A percentile compares a stretch with the other conserved stretches of the same genome.
These are phyloP conservation scores for Neodidymelliopsis sp. DNA, from an alignment of 2,329 filamentous ascomycete genomes.

Conservation along the genomic window DNA sequence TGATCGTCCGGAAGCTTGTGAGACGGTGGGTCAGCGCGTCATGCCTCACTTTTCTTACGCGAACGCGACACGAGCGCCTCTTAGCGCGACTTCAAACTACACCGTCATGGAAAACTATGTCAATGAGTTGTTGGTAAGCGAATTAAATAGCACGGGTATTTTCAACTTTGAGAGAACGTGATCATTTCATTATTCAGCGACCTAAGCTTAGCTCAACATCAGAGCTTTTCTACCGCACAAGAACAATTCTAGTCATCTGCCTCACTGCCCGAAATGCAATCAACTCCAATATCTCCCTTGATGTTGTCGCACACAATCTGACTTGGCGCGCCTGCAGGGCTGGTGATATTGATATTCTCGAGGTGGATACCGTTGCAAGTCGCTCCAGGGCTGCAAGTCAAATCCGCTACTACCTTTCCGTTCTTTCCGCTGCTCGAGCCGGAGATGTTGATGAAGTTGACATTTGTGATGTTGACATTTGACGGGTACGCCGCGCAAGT, in stretches of 20 bases:
- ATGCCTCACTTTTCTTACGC: too few species aligned
- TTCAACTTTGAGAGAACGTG: too few species aligned
- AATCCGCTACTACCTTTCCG: constrained; percentile 61
- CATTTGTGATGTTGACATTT: constrained; percentile 65
- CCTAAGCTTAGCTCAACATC: too few species aligned
- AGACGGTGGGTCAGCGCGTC: too few species aligned
- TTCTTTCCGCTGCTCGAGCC: constrained; percentile 65
- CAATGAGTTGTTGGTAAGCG: too few species aligned
- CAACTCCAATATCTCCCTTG: constrained; percentile 51
- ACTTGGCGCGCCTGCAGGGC: constrained; percentile 53
- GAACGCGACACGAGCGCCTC: too few species aligned
- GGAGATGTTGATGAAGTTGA: constrained; percentile 65
- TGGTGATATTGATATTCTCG: constrained; percentile 62
- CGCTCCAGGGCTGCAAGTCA: constrained; percentile 65
- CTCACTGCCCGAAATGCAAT: constrained; percentile 48
- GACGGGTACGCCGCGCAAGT: constrained; percentile 63
- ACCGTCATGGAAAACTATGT: too few species aligned
- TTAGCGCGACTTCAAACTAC: too few species aligned
- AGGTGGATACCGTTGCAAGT: constrained; percentile 65
- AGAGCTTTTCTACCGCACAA: background rate
- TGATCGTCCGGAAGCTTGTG: too few species aligned
- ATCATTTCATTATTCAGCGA: too few species aligned
- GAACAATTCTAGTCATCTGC: constrained; percentile 22
- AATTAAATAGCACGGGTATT: too few species aligned
- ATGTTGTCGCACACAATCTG: constrained; percentile 61